These are phyloP conservation scores for Domatiomyces globalis DNA, from an alignment of 2,329 filamentous ascomycete genomes.

Conservation along the genomic window DNA sequence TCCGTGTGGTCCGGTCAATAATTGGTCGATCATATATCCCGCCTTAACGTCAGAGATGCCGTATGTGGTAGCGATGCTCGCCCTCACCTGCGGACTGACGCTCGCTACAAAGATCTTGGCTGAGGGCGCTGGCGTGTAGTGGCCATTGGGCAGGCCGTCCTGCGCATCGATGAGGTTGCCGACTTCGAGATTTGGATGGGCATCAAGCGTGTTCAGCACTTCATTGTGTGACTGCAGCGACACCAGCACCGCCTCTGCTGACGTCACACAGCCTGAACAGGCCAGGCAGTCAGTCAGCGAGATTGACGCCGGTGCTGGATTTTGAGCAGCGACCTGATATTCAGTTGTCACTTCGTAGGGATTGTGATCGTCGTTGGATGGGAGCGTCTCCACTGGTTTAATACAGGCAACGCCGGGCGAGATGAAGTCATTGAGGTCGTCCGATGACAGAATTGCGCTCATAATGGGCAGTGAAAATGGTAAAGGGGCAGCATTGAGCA, in stretches of 20 bases:
- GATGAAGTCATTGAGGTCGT: conserved; percentile 98
- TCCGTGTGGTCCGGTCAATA: conserved; percentile 58
- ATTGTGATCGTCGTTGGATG: conserved; percentile 41
- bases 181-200: conserved; percentile 32
- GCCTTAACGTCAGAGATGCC: conserved; percentile 59
- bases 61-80: conserved; percentile 75
- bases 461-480: conserved; percentile 34
- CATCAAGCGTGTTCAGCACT: conserved; percentile 69
- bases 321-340: conserved; percentile 49
- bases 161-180: conserved; percentile 27
- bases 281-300: conserved; percentile 94
- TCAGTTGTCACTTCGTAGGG: conserved; percentile 82
- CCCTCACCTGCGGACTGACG: conserved; percentile 79
- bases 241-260: conserved; percentile 91
- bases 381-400: conserved; percentile 88
- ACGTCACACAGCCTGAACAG: conserved; percentile 94
- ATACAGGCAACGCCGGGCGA: conserved; percentile 95
- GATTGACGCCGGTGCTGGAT: conserved; percentile 67
- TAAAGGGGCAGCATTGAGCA: background rate
- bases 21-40: conserved; percentile 66
- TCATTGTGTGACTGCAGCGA: conserved; percentile 88
- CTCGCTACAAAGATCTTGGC: conserved; percentile 78
- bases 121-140: conserved; percentile 23
- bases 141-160: conserved; percentile 34
- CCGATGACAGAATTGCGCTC: conserved; percentile 92